A percentile compares a stretch with the other conserved stretches of the same genome.
phyloP scores from a whole-genome alignment of 371 early-diverging fungal genomes.

The Lichtheimia hyalospora region DNA sequence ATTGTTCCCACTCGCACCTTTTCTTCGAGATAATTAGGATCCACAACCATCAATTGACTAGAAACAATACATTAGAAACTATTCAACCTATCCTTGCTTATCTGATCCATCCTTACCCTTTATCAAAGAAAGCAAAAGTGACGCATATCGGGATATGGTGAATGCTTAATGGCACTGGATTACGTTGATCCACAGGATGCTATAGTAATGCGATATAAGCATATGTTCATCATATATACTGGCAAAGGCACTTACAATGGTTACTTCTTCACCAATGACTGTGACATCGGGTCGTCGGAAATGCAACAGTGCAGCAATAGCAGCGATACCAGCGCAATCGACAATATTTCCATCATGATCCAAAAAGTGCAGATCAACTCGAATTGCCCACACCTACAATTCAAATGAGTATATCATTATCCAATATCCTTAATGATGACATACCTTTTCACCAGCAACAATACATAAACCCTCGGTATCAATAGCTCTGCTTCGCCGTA shows the following conservation, averaged over 20 bases:
- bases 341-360: slow-evolving; percentile 93
- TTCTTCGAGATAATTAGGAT: slow-evolving; percentile 86
- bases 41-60: slow-evolving; percentile 78
- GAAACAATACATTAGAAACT: not conserved
- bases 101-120: slow-evolving; percentile 60
- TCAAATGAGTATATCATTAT: too few species aligned
- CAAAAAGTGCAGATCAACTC: slow-evolving; percentile 88
- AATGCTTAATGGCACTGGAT: slow-evolving; percentile 90
- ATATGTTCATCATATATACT: not conserved
- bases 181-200: slow-evolving; percentile 84
- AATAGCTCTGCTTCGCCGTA: slow-evolving; percentile 83
- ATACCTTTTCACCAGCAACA: slow-evolving; percentile 88
- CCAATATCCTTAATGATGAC: not conserved
- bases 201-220: slow-evolving; percentile 22
- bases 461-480: slow-evolving; percentile 97
- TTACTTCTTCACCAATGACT: slow-evolving; percentile 87
- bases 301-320: slow-evolving; percentile 86
- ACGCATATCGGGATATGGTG: slow-evolving; percentile 94
- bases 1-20: slow-evolving; percentile 78
- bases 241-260: slow-evolving; percentile 63
- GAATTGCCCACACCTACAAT: slow-evolving; percentile 84
- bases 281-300: slow-evolving; percentile 94
- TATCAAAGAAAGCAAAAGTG: slow-evolving; percentile 87
- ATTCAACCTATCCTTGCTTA: not conserved
- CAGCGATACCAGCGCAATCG: slow-evolving; percentile 91